Conservation (phyloP, 805 yeast genomes). For the Saccharomycopsis sp. region DNA sequence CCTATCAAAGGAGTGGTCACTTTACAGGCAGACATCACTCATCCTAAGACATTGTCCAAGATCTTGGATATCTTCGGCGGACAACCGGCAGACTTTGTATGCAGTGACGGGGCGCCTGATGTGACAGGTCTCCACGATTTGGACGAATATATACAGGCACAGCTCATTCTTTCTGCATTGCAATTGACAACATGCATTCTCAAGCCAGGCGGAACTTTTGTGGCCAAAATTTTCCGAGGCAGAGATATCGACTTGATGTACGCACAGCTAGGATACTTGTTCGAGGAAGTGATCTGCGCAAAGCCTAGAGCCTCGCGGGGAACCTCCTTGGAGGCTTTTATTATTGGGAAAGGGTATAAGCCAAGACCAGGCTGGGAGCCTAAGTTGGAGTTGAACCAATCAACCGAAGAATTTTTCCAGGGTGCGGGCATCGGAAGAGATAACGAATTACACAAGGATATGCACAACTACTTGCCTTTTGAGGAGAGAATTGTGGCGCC, state of each 20-base stretch:
- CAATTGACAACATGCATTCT: constrained; percentile 86
- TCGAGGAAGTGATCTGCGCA: constrained; percentile 86
- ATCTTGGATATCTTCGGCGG: constrained; percentile 84
- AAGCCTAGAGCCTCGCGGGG: constrained; percentile 95
- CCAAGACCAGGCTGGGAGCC: constrained; percentile 88
- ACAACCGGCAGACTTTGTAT: constrained; percentile 88
- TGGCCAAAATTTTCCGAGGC: constrained; percentile 94
- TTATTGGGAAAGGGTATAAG: constrained; percentile 82
- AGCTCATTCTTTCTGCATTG: constrained; percentile 81
- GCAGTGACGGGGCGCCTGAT: constrained; percentile 98
- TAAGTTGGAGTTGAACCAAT: constrained; percentile 41
- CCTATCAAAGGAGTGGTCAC: constrained; percentile 90
- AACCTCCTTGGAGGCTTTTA: constrained; percentile 87
- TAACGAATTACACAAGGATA: constrained; percentile 32
- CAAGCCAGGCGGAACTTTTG: constrained; percentile 86
- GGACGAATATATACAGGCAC: constrained; percentile 96
- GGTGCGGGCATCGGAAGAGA: constrained; percentile 43
- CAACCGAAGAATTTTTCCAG: constrained; percentile 81
- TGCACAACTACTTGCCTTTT: constrained; percentile 37
- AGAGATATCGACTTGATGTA: constrained; percentile 90
- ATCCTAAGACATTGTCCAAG: constrained; percentile 75
- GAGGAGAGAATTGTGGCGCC: constrained; percentile 79
- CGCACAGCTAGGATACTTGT: constrained; percentile 82
- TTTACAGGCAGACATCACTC: constrained; percentile 94
- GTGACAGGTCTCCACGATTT: constrained; percentile 96